These are phyloP conservation scores for Fusarium protoensiforme DNA, from an alignment of 2,329 filamentous ascomycete species.

Conservation along the genomic window DNA sequence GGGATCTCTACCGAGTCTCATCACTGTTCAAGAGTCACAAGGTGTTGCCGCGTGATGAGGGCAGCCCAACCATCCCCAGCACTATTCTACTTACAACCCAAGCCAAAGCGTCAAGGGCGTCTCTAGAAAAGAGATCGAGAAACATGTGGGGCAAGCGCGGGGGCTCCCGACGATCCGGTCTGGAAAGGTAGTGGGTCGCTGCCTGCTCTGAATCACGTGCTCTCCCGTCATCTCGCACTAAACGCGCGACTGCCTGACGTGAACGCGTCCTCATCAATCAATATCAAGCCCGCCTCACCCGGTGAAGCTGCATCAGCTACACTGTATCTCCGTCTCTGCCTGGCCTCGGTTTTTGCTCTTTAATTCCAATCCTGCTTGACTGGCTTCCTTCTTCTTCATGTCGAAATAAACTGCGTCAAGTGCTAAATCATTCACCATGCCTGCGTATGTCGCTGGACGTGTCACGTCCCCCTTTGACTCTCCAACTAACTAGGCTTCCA, in stretches of 20 bases:
- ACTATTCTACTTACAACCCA: not conserved
- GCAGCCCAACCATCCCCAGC: not conserved
- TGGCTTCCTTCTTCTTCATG: constrained; percentile 32
- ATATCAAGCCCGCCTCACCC: constrained; percentile 14
- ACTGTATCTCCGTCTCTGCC: not conserved
- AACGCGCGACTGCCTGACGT: constrained; percentile 38
- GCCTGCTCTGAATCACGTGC: constrained; percentile 40
- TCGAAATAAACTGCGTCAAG: constrained; percentile 25
- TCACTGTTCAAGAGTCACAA: not conserved
- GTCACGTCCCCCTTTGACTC: constrained; percentile 5
- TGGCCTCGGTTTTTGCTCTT: not conserved
- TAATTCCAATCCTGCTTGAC: not conserved
- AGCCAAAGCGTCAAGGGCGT: not conserved
- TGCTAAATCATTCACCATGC: constrained; percentile 49
- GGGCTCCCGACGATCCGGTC: constrained; percentile 11
- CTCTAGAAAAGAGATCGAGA: not conserved
- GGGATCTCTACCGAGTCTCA: not conserved
- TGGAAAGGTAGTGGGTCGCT: constrained; percentile 3
- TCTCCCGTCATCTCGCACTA: constrained; percentile 42
- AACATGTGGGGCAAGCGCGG: constrained; percentile 26
- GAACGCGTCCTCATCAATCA: constrained; percentile 38
- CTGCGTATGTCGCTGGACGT: constrained; percentile 53
- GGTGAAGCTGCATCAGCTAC: constrained; percentile 9
- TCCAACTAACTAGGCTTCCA: constrained; percentile 49
- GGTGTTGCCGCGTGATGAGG: not conserved